Evolutionary conservation across 2,329 filamentous ascomycete species (phyloP).

Genomic region (Cytospora leucostoma): DNA sequence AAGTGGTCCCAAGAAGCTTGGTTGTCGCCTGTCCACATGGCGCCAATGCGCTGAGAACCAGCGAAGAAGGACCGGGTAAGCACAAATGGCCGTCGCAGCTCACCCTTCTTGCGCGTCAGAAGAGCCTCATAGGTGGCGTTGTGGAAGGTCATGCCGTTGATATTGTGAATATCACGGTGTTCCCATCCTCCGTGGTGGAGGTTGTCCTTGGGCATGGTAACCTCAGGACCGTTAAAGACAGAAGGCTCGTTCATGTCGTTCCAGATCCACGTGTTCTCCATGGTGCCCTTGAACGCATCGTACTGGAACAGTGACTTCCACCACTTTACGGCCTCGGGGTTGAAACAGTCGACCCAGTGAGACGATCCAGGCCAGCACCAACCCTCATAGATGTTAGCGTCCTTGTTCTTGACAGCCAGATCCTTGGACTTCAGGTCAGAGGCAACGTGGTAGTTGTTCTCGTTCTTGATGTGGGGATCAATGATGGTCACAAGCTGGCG

Average conservation of each 20-base stretch:
- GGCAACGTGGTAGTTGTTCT: constrained; percentile 72
- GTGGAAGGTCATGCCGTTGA: constrained; percentile 93
- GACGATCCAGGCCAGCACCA: constrained; percentile 99
- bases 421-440: constrained; percentile 83
- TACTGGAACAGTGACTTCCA: constrained; percentile 90
- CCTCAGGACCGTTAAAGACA: constrained; percentile 97
- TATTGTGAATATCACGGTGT: constrained; percentile 93
- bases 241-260: constrained; percentile 99
- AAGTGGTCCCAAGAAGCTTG: constrained; percentile 91
- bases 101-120: constrained; percentile 80
- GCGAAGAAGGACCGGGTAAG: constrained; percentile 91
- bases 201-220: constrained; percentile 99
- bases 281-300: constrained; percentile 80
- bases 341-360: constrained; percentile 95
- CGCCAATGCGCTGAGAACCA: constrained; percentile 84
- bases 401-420: constrained; percentile 86
- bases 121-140: constrained; percentile 91
- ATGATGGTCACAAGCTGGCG: constrained; percentile 94
- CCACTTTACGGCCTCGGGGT: constrained; percentile 87
- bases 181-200: constrained; percentile 91
- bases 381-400: constrained; percentile 84
- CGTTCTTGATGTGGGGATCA: constrained; percentile 97
- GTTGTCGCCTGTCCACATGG: constrained; percentile 99
- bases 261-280: constrained; percentile 90
- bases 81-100: constrained; percentile 83